A percentile compares a stretch with the other conserved stretches of the same genome.
These are phyloP conservation scores for Pseudocercospora fuligena DNA, from an alignment of 2,329 filamentous ascomycete species.

Conservation along the genomic window DNA sequence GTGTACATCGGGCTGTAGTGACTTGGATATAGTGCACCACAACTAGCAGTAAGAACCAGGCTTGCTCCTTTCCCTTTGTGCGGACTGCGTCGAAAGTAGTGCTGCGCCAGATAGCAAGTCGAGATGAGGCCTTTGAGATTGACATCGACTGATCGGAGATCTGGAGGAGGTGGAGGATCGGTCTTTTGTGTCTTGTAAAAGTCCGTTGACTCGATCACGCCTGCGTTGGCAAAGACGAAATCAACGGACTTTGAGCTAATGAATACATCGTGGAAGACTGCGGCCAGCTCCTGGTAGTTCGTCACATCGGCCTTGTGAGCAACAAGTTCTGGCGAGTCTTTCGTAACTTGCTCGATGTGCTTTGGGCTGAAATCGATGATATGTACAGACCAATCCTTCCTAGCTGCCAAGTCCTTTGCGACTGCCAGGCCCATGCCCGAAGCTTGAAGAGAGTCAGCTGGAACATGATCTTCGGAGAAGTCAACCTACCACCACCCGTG, in stretches of 20 bases:
- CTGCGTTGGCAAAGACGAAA: constrained; percentile 57
- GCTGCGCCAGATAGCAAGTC: constrained; percentile 45
- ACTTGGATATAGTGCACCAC: constrained; percentile 23
- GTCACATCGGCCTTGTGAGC: constrained; percentile 48
- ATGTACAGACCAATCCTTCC: constrained; percentile 47
- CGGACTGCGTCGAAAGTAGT: constrained; percentile 41
- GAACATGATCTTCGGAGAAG: neutral
- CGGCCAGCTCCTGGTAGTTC: constrained; percentile 41
- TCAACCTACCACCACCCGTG: constrained; percentile 33
- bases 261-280: constrained; percentile 47
- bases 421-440: constrained; percentile 50
- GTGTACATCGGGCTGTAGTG: constrained; percentile 46
- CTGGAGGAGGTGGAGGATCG: constrained; percentile 34
- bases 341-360: constrained; percentile 40
- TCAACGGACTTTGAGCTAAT: constrained; percentile 41
- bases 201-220: constrained; percentile 49
- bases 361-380: constrained; percentile 47
- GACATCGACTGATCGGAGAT: constrained; percentile 46
- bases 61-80: constrained; percentile 18
- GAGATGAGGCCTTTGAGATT: constrained; percentile 46
- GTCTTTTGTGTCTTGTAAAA: constrained; percentile 45
- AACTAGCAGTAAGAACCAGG: constrained; percentile 23
- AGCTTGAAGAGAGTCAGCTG: neutral
- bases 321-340: constrained; percentile 34
- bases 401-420: constrained; percentile 42